Percentiles rank a stretch among this genome's conserved stretches.
These are phyloP conservation scores for Moricandia arvensis DNA, from an alignment of 345 rosid species.

Conservation along the genomic window DNA sequence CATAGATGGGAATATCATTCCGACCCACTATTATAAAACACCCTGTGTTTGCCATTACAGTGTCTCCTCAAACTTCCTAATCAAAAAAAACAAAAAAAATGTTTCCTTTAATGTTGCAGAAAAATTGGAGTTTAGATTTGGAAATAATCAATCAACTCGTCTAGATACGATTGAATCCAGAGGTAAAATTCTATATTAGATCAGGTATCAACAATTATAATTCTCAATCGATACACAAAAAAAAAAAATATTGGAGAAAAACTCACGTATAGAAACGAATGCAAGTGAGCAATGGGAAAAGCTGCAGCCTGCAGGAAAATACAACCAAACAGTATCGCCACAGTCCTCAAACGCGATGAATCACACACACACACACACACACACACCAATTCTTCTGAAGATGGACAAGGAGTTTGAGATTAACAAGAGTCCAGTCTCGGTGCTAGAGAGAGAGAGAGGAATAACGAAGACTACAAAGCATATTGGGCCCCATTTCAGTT, in stretches of 20 bases:
- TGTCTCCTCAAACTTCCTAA: not conserved
- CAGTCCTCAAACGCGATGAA: not conserved
- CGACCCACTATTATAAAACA: conserved; percentile 86
- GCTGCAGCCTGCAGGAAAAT: not conserved
- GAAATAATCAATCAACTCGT: not conserved
- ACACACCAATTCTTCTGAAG: no score
- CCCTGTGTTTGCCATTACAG: conserved; percentile 88
- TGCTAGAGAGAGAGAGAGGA: no score
- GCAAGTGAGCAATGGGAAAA: not conserved
- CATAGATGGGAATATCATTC: conserved; percentile 92
- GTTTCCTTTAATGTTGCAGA: no score
- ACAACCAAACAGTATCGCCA: not conserved
- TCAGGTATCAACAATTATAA: not conserved
- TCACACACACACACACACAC: not conserved
- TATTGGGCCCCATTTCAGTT: not conserved
- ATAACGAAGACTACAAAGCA: no score
- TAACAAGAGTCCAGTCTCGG: not conserved
- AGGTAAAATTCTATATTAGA: not conserved
- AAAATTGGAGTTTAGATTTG: not conserved
- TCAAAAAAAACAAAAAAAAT: no score
- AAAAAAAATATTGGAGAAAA: no score
- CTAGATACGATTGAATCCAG: not conserved
- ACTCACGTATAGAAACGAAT: not conserved
- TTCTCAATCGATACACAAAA: not conserved
- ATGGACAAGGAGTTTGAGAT: not conserved